These are phyloP conservation scores for Adenanthera pavonina DNA, from an alignment of 306 rosid genomes.

Conservation along the genomic window DNA sequence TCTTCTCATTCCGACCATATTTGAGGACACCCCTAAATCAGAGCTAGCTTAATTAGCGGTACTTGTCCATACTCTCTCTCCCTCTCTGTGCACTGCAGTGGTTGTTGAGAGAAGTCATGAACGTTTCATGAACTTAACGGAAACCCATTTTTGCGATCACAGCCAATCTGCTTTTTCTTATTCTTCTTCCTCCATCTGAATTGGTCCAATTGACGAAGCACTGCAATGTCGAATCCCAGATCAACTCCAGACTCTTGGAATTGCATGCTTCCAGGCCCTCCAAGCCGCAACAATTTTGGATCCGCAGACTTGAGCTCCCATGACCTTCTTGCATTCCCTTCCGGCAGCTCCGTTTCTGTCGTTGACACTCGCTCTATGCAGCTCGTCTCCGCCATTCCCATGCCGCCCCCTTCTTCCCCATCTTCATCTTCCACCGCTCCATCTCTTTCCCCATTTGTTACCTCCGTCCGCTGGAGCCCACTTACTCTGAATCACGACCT, in stretches of 20 bases:
- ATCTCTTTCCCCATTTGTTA: slow-evolving; percentile 82
- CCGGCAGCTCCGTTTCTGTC: slow-evolving; percentile 90
- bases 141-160: not conserved
- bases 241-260: slow-evolving; percentile 72
- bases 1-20: too few species aligned
- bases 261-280: slow-evolving; percentile 95
- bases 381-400: slow-evolving; percentile 70
- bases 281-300: slow-evolving; percentile 92
- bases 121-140: not conserved
- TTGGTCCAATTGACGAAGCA: not conserved
- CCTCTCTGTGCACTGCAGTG: not conserved
- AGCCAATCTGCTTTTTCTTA: not conserved
- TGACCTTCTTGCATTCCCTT: slow-evolving; percentile 85
- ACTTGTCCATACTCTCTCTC: not conserved
- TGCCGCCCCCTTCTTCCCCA: slow-evolving; percentile 69
- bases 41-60: not conserved
- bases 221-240: slow-evolving; percentile 49
- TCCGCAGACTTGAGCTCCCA: slow-evolving; percentile 81
- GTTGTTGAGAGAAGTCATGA: not conserved
- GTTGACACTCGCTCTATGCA: slow-evolving; percentile 84
- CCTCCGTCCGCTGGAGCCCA: slow-evolving; percentile 90
- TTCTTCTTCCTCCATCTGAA: not conserved
- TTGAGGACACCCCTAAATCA: not conserved
- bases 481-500: slow-evolving; percentile 78
- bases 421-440: slow-evolving; percentile 36